These are phyloP conservation scores for Cornus florida DNA, from an alignment of 148 eudicot genomes.

Conservation along the genomic window DNA sequence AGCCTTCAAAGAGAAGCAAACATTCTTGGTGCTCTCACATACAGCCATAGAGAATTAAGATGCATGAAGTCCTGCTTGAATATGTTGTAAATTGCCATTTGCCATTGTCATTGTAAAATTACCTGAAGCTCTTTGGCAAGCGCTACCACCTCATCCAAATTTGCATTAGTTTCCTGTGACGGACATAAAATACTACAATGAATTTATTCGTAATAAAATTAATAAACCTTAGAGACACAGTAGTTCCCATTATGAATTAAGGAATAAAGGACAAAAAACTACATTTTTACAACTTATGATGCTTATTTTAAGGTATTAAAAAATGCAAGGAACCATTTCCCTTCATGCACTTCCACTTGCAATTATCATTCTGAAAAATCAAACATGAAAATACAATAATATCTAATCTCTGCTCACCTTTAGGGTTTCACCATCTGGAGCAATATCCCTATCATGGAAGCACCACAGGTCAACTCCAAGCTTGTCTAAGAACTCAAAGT, in stretches of 20 bases:
- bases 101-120: slow-evolving; percentile 15
- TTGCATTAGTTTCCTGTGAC: slow-evolving; percentile 79
- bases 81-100: neutral
- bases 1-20: neutral
- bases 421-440: slow-evolving; percentile 87
- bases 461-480: slow-evolving; percentile 97
- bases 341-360: neutral
- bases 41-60: neutral
- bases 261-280: neutral
- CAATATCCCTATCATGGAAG: slow-evolving; percentile 97
- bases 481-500: slow-evolving; percentile 91
- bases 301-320: neutral
- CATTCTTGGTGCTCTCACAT: neutral
- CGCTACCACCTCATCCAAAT: slow-evolving; percentile 89
- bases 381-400: neutral
- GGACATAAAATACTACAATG: slow-evolving; percentile 4
- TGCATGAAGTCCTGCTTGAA: neutral
- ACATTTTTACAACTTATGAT: neutral
- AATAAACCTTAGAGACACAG: neutral
- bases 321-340: neutral
- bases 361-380: neutral
- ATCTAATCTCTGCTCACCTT: slow-evolving; percentile 42
- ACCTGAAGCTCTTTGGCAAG: slow-evolving; percentile 93
- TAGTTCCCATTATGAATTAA: neutral
- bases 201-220: neutral